Evolutionary conservation across 352 stramenopile species (phyloP), one percentile per base, ranked within the genome.

Genomic region (Pythium aquatile): DNA sequence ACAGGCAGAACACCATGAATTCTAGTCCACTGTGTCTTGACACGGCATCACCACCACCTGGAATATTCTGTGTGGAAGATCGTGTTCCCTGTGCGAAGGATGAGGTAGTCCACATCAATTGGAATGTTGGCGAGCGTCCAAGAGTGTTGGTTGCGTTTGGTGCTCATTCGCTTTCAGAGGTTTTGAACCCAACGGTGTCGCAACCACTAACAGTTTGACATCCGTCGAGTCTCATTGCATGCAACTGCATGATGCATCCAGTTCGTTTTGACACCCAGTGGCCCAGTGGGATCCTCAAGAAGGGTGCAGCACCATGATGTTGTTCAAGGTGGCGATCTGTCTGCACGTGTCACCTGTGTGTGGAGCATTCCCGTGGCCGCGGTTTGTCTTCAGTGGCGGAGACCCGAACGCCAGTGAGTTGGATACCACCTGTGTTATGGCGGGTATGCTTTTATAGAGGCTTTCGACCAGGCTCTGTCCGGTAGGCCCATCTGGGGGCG

Each of bases 381-480:
- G 37, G 5, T 47, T n/a, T 4, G 39, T 47, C 14, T 47, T 47
- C 14, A 47, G 7, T 44, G 3, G 11, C 9, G 11, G 37, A 44
- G 37, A 44, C 37, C 39, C 13, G 14, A 24, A 24, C 39, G 39
- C 39, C 39, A 47, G 16, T 47, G 39, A 24, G 17, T 47, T 44
- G 28, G 17, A 17, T 44, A n/a, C 20, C 26, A 26, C 11, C 16
- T 37, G 9, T 2, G 10, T 58, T 40, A 35, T 4, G n/a, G 20
- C 37, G 60, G 60, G 30, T 66, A 66, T 60, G 32, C 1, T 17
- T 32, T 61, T 66, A 46, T 40, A 61, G 16, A 66, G 60, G 37
- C 56, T 40, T 54, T 11, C 39, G 20, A 17, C 49, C 29, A 7
- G 11, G n/a, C 13, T 56, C 20, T 35, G 35, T 28, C 53, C 33